A percentile compares a stretch with the other conserved stretches of the same genome.
Evolutionary conservation across 2,329 filamentous ascomycete species (phyloP).

Genomic region (Elsinoe fawcettii): DNA sequence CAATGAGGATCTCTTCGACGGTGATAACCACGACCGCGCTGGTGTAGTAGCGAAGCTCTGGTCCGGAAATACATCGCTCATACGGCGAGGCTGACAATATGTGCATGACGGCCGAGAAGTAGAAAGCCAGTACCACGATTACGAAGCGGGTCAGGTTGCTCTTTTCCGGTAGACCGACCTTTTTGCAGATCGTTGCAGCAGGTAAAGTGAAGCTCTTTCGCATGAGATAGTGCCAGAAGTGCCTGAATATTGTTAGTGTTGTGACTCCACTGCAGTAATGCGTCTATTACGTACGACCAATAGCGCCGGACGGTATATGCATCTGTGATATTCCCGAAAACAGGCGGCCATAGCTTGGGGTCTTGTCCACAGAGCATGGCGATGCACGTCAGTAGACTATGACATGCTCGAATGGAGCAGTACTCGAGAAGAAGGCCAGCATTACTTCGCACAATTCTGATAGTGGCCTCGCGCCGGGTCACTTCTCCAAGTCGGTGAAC

Average conservation of each 20-base stretch:
- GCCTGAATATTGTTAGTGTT: neutral
- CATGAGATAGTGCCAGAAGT: conserved; percentile 11
- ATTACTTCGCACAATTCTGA: neutral
- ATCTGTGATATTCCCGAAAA: conserved; percentile 2
- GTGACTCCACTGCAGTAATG: neutral
- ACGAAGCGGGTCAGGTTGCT: conserved; percentile 5
- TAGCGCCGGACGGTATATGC: conserved; percentile 10
- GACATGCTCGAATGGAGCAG: neutral
- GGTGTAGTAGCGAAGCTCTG: conserved; percentile 3
- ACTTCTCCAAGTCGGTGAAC: conserved; percentile 3
- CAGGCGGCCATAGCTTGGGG: conserved; percentile 5
- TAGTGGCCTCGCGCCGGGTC: neutral
- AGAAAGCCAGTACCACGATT: neutral
- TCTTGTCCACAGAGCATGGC: conserved; percentile 4
- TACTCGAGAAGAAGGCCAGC: neutral
- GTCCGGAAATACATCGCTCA: neutral
- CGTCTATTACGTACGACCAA: neutral
- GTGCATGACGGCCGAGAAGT: conserved; percentile 7
- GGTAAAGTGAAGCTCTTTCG: conserved; percentile 6
- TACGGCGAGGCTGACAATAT: neutral
- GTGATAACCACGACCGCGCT: neutral
- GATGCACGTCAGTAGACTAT: conserved; percentile 4
- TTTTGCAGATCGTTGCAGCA: neutral
- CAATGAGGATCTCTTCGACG: conserved; percentile 4
- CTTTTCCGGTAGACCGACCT: neutral